These are phyloP conservation scores for Gossypium bickii DNA, from an alignment of 345 rosid species.

Conservation along the genomic window DNA sequence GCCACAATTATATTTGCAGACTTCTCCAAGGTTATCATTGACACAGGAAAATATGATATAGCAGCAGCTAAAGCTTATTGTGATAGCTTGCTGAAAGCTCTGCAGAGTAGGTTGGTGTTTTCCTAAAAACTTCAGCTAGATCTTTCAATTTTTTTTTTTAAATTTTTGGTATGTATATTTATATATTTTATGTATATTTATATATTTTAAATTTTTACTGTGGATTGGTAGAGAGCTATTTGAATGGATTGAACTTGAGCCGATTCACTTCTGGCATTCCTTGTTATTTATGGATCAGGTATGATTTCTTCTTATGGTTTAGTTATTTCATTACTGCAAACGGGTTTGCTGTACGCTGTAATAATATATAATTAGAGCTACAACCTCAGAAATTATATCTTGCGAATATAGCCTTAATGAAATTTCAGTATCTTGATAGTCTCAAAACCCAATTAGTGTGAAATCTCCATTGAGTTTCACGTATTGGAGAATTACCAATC, in stretches of 20 bases:
- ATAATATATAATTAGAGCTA: neutral
- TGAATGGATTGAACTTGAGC: conserved; percentile 87
- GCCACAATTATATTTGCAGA: conserved; percentile 84
- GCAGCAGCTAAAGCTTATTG: conserved; percentile 80
- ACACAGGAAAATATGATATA: conserved; percentile 72
- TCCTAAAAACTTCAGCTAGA: conserved; percentile 1
- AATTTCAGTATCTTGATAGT: neutral
- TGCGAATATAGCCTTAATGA: neutral
- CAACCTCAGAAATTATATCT: neutral
- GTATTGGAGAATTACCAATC: neutral
- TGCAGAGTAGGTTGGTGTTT: conserved; percentile 62
- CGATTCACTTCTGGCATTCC: conserved; percentile 77
- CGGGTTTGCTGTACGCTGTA: neutral
- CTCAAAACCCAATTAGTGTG: conserved; percentile 5
- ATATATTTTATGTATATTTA: neutral
- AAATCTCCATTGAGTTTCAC: neutral
- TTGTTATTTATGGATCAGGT: conserved; percentile 99
- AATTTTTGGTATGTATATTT: neutral
- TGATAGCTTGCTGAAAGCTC: conserved; percentile 75
- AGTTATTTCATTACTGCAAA: neutral
- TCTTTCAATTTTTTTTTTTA: neutral
- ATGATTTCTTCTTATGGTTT: conserved; percentile 14
- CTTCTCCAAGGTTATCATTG: conserved; percentile 79
- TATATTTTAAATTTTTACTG: conserved; percentile 18
- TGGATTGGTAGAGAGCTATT: conserved; percentile 60